phyloP scores from a whole-genome alignment of 2,329 filamentous ascomycete genomes.

The Trichoderma arundinaceum region DNA sequence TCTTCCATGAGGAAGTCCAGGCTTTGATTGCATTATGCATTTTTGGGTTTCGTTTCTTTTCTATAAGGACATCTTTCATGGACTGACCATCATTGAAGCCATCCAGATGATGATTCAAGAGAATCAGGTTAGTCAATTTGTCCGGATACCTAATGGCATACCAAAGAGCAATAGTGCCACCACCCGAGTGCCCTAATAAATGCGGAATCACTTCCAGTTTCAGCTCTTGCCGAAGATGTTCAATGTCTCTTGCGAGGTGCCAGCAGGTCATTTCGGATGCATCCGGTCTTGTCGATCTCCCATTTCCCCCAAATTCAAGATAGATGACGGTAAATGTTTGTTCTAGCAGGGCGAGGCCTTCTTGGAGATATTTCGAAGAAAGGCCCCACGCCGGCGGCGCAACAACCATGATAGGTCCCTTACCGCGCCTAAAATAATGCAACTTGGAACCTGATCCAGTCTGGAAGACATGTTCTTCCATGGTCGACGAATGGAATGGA shows the following conservation, averaged over 20 bases:
- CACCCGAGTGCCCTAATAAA: constrained; percentile 5
- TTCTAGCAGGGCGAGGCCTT: background rate
- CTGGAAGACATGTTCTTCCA: background rate
- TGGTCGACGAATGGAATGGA: background rate
- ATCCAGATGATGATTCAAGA: background rate
- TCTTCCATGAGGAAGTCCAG: background rate
- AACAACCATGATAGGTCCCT: constrained; percentile 9
- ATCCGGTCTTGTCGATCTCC: background rate
- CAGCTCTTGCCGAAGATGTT: constrained; percentile 8
- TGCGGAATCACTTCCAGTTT: background rate
- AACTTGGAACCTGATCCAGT: background rate
- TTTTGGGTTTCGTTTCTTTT: constrained; percentile 8
- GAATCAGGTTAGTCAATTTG: background rate
- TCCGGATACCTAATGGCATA: constrained; percentile 1
- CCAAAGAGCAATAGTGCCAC: constrained; percentile 13
- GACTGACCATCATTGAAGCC: constrained; percentile 9
- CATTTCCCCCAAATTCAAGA: constrained; percentile 7
- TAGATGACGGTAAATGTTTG: constrained; percentile 2
- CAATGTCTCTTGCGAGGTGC: constrained; percentile 10
- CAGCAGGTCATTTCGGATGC: constrained; percentile 19
- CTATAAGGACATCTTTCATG: background rate
- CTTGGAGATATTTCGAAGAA: background rate
- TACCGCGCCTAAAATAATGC: constrained; percentile 8
- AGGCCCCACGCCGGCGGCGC: constrained; percentile 14
- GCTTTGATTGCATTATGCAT: constrained; percentile 12